phyloP scores from a whole-genome alignment of 2,329 filamentous ascomycete species.

The Cytospora piceicola region DNA sequence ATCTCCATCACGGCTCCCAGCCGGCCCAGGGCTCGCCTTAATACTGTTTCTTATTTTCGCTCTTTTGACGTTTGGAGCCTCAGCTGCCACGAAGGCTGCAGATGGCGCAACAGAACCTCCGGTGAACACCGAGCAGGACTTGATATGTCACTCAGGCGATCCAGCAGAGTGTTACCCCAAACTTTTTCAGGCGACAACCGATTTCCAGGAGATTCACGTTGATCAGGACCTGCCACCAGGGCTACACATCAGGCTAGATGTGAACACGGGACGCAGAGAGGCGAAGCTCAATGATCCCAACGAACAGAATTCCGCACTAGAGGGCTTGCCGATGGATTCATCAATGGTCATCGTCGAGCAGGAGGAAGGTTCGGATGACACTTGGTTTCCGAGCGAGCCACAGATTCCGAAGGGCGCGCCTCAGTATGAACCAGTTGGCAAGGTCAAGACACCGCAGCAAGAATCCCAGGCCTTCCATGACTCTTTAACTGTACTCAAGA shows the following conservation, averaged over 20 bases:
- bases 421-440: conserved; percentile 59
- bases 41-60: conserved; percentile 26
- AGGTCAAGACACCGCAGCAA: conserved; percentile 56
- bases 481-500: conserved; percentile 55
- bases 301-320: conserved; percentile 51
- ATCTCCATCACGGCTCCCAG: conserved; percentile 1
- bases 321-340: conserved; percentile 57
- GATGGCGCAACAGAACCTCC: conserved; percentile 2
- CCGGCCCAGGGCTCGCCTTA: conserved; percentile 11
- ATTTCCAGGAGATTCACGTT: conserved; percentile 65
- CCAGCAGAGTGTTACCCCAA: conserved; percentile 67
- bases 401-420: conserved; percentile 56
- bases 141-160: conserved; percentile 68
- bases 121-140: conserved; percentile 41
- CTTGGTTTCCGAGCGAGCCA: conserved; percentile 35
- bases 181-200: conserved; percentile 64
- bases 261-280: conserved; percentile 66
- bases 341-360: conserved; percentile 59
- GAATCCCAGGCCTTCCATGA: conserved; percentile 48
- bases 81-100: conserved; percentile 6
- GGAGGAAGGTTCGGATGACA: conserved; percentile 51
- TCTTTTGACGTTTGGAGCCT: conserved; percentile 21
- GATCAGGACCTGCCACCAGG: conserved; percentile 69
- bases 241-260: conserved; percentile 68
- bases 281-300: conserved; percentile 67